phyloP scores from a whole-genome alignment of 2,329 filamentous ascomycete species.

The Eutypella sp. region DNA sequence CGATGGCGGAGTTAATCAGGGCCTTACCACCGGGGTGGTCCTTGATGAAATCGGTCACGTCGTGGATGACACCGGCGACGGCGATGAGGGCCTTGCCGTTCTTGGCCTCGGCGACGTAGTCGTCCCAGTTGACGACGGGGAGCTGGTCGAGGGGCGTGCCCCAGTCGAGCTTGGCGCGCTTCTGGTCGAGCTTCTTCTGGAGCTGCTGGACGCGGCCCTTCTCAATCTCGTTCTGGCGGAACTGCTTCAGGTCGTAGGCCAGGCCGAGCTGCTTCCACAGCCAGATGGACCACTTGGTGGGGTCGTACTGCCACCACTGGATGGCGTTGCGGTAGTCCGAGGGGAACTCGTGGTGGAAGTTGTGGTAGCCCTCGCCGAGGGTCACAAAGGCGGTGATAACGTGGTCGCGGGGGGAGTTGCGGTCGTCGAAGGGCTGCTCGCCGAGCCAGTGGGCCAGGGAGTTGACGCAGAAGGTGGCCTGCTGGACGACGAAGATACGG shows the following conservation, averaged over 20 bases:
- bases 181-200: slow-evolving; percentile 65
- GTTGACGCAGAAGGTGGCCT: slow-evolving; percentile 50
- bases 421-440: slow-evolving; percentile 67
- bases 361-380: slow-evolving; percentile 67
- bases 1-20: slow-evolving; percentile 59
- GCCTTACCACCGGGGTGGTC: slow-evolving; percentile 64
- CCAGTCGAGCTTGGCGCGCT: slow-evolving; percentile 60
- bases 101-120: slow-evolving; percentile 57
- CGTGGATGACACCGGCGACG: slow-evolving; percentile 61
- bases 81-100: slow-evolving; percentile 59
- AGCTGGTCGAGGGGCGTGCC: slow-evolving; percentile 55
- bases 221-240: slow-evolving; percentile 63
- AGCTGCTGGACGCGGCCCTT: slow-evolving; percentile 62
- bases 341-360: slow-evolving; percentile 70
- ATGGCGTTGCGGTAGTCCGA: slow-evolving; percentile 68
- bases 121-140: slow-evolving; percentile 46
- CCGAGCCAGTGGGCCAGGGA: slow-evolving; percentile 49
- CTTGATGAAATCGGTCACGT: slow-evolving; percentile 61
- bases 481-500: slow-evolving; percentile 47
- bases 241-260: slow-evolving; percentile 63
- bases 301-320: slow-evolving; percentile 66
- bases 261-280: slow-evolving; percentile 61
- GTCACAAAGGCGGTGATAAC: slow-evolving; percentile 63
- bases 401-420: slow-evolving; percentile 65
- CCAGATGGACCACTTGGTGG: slow-evolving; percentile 69